Percentiles rank a stretch among this genome's conserved stretches.
Conservation (phyloP, 306 rosid species). For the Biancaea sappan region DNA sequence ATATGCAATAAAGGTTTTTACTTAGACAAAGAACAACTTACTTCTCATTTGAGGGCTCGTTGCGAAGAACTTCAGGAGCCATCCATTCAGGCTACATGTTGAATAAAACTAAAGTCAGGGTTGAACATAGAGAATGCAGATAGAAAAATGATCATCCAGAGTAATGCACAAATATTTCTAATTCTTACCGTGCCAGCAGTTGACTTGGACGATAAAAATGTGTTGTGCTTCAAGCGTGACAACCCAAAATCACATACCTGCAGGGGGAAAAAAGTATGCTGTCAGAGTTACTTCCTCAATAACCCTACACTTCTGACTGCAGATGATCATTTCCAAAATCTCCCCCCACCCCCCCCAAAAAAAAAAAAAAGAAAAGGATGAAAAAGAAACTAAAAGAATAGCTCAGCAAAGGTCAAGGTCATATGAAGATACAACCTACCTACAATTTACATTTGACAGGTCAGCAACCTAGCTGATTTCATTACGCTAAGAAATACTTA, state of each 20-base stretch:
- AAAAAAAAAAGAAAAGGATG: too few relatives aligned
- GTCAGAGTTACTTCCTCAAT: background rate
- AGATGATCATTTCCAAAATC: background rate
- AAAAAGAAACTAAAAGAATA: background rate
- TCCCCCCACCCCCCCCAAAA: too few relatives aligned
- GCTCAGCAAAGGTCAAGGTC: slow-evolving; percentile 1
- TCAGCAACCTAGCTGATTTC: slow-evolving; percentile 17
- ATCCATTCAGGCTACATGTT: slow-evolving; percentile 95
- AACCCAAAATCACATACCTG: slow-evolving; percentile 97
- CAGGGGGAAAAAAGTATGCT: background rate
- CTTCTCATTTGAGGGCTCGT: slow-evolving; percentile 99
- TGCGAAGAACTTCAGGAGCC: slow-evolving; percentile 99
- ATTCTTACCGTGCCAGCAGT: slow-evolving; percentile 99
- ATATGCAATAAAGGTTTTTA: background rate
- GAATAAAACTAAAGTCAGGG: slow-evolving; percentile 41
- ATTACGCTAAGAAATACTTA: slow-evolving; percentile 26
- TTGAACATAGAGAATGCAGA: slow-evolving; percentile 27
- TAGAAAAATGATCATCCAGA: slow-evolving; percentile 16
- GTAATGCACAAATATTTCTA: slow-evolving; percentile 22
- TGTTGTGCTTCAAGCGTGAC: slow-evolving; percentile 98
- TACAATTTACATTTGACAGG: background rate
- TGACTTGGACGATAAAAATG: slow-evolving; percentile 96
- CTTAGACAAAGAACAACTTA: slow-evolving; percentile 45
- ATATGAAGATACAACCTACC: slow-evolving; percentile 22
- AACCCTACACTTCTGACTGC: background rate